Evolutionary conservation across 495 filamentous ascomycete species (phyloP).

Genomic region (Rostrohypoxylon terebratum): DNA sequence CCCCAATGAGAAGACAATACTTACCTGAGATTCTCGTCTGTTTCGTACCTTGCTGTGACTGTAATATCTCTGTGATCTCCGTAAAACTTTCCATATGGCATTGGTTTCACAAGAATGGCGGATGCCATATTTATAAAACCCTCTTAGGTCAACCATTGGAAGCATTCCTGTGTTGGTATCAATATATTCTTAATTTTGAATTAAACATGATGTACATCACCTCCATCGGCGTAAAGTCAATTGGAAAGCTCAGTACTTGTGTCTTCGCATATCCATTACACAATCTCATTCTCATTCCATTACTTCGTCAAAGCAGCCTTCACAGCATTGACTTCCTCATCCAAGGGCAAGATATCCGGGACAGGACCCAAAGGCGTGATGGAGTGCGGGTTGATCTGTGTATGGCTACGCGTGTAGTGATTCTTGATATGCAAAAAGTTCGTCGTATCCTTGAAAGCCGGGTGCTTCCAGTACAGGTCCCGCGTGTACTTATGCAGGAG

Average conservation of each 20-base stretch:
- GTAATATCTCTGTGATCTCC: not conserved
- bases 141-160: too few relatives aligned
- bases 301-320: slow-evolving; percentile 25
- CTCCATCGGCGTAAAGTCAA: too few relatives aligned
- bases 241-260: not conserved
- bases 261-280: not conserved
- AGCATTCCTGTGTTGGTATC: too few relatives aligned
- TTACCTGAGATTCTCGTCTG: not conserved
- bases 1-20: not conserved
- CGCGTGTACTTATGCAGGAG: slow-evolving; percentile 74
- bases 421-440: slow-evolving; percentile 72
- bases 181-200: too few relatives aligned
- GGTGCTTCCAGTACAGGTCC: slow-evolving; percentile 75
- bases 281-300: not conserved
- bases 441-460: slow-evolving; percentile 70
- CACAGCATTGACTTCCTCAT: slow-evolving; percentile 57
- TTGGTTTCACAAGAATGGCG: too few relatives aligned
- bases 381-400: slow-evolving; percentile 61
- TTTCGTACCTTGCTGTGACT: not conserved
- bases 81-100: too few relatives aligned
- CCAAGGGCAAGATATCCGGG: slow-evolving; percentile 67
- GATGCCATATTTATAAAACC: too few relatives aligned
- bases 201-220: too few relatives aligned
- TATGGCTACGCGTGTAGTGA: slow-evolving; percentile 66
- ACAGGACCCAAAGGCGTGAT: slow-evolving; percentile 75